These are phyloP conservation scores for Immersiella caudata DNA, from an alignment of 495 filamentous ascomycete genomes.

Conservation along the genomic window DNA sequence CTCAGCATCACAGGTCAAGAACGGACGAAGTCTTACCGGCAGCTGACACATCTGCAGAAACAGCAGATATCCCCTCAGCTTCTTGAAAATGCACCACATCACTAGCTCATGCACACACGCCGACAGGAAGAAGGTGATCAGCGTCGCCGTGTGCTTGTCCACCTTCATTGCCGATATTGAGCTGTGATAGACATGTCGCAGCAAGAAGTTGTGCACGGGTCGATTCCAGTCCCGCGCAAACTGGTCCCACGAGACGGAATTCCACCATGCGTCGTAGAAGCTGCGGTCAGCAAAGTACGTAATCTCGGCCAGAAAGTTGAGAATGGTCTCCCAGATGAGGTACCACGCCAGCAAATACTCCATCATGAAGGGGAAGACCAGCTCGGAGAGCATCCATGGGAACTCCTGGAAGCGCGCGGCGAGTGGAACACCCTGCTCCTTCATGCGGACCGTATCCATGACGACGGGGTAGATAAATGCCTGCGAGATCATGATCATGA, in stretches of 20 bases:
- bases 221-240: constrained; percentile 76
- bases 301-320: constrained; percentile 74
- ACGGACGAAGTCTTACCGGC: constrained; percentile 42
- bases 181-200: constrained; percentile 75
- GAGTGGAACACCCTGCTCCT: constrained; percentile 60
- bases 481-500: constrained; percentile 64
- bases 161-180: constrained; percentile 71
- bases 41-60: constrained; percentile 71
- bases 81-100: constrained; percentile 78
- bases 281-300: constrained; percentile 75
- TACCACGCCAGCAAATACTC: constrained; percentile 74
- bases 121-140: constrained; percentile 71
- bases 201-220: constrained; percentile 70
- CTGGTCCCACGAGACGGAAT: constrained; percentile 63
- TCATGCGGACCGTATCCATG: constrained; percentile 64
- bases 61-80: constrained; percentile 72
- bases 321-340: constrained; percentile 78
- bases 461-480: constrained; percentile 66
- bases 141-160: constrained; percentile 67
- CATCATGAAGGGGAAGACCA: constrained; percentile 76
- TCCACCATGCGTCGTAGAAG: constrained; percentile 79
- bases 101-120: constrained; percentile 73
- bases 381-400: constrained; percentile 67
- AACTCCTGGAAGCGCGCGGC: constrained; percentile 63
- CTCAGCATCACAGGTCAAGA: not conserved